Evolutionary conservation across 78 protist species (phyloP).

Genomic region (Polysphondylium violaceum): DNA sequence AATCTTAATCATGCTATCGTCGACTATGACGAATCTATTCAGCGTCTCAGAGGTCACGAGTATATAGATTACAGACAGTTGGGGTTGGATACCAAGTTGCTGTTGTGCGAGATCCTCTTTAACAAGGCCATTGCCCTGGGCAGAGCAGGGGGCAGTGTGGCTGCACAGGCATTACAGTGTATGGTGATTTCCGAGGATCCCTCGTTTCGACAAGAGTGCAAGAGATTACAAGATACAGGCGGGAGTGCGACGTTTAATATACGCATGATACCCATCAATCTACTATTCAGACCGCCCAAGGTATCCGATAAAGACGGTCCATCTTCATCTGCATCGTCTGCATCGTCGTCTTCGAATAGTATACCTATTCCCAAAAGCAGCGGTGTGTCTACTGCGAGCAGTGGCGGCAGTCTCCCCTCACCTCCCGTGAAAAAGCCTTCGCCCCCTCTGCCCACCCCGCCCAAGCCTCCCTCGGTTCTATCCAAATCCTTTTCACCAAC

Average conservation of each 20-base stretch:
- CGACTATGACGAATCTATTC: constrained; percentile 46
- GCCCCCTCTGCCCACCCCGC: neutral
- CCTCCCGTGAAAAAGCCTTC: neutral
- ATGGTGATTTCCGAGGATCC: neutral
- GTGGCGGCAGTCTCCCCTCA: neutral
- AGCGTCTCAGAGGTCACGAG: constrained; percentile 67
- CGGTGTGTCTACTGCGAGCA: neutral
- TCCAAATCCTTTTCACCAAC: neutral
- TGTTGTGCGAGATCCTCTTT: constrained; percentile 45
- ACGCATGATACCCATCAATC: constrained; percentile 15
- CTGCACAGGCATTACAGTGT: constrained; percentile 31
- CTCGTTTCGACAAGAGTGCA: neutral
- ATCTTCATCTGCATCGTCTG: neutral
- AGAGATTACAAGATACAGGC: constrained; percentile 1
- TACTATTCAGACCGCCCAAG: constrained; percentile 60
- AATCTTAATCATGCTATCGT: constrained; percentile 34
- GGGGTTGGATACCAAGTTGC: constrained; percentile 57
- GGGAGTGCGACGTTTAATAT: neutral
- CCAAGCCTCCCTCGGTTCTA: neutral
- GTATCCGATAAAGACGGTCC: constrained; percentile 12
- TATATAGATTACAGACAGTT: constrained; percentile 80
- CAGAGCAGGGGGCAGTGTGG: constrained; percentile 44
- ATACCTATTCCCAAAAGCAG: neutral
- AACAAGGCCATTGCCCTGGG: constrained; percentile 69
- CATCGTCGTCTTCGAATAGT: neutral